Base-by-base conservation (phyloP, 225 moss, liverwort and hornwort genomes). In the Sphagnum contortum region DNA sequence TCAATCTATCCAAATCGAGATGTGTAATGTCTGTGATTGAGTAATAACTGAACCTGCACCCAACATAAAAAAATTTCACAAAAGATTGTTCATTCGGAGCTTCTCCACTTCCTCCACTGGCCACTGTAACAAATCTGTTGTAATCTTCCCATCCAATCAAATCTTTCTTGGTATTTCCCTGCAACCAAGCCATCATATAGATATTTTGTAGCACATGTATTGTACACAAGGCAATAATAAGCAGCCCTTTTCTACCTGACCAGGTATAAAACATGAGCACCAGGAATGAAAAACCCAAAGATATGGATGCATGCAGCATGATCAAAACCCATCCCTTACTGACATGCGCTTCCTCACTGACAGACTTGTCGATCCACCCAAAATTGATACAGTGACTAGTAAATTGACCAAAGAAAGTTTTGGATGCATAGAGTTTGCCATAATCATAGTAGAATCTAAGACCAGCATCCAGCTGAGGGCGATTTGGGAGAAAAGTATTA, bases 371-470 rank as follows among this genome's bases (percentile, higher is more conserved):
- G 6, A 89, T 77, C 95, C 95, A 95, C 5, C 92, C 95, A 13
- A 74, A 87, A 44, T 91, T 72, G 52, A 95, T 81, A 2, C 95
- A 82, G 7, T 92, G 75, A 8, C 48, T 47, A 45, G 57, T 76
- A 2, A 50, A 57, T 68, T 73, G 69, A 71, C 92, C 95, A 45
- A 71, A 90, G 70, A 92, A 95, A 0, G 89, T 84, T 75, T 90
- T 95, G 57, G 92, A 95, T 59, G 92, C 95, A 47, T 88, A 95
- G 59, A 78, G 92, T 61, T 90, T 95, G n/a, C n/a, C n/a, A n/a
- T n/a, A n/a, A n/a, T n/a, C n/a, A n/a, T n/a, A n/a, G n/a, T n/a
- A 29, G 29, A 3, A 70, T 57, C 95, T 92, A 47, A 83, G 63
- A 5, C 86, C 92, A 8, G 82, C 84, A 59, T 90, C 89, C 6